These are phyloP conservation scores for Pelargonium cotyledonis DNA, from an alignment of 441 rosid genomes.

Conservation along the genomic window DNA sequence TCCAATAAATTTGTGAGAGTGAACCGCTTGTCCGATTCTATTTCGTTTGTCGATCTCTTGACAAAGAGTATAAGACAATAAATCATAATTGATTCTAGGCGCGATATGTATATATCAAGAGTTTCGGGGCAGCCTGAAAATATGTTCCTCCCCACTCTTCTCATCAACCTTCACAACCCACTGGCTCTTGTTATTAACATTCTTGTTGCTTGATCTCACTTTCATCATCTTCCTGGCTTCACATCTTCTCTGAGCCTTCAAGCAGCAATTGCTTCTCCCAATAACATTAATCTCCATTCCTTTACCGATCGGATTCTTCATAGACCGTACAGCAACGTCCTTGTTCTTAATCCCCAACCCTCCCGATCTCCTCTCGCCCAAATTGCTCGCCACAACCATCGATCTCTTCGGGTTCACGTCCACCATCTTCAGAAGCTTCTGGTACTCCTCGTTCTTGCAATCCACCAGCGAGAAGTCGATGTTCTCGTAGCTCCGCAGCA, in stretches of 20 bases:
- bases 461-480: slow-evolving; percentile 40
- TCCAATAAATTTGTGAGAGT: too few relatives aligned
- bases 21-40: too few relatives aligned
- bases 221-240: too few relatives aligned
- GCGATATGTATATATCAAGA: not conserved
- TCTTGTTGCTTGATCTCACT: too few relatives aligned
- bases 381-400: slow-evolving; percentile 40
- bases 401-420: slow-evolving; percentile 33
- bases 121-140: slow-evolving; percentile 28
- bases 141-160: slow-evolving; percentile 40
- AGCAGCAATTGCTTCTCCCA: slow-evolving; percentile 10
- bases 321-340: slow-evolving; percentile 31
- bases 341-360: slow-evolving; percentile 20
- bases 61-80: too few relatives aligned
- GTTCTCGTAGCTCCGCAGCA: slow-evolving; percentile 27
- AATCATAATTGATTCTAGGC: not conserved
- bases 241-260: too few relatives aligned
- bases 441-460: slow-evolving; percentile 31
- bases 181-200: slow-evolving; percentile 20
- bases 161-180: slow-evolving; percentile 36
- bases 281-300: slow-evolving; percentile 42
- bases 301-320: slow-evolving; percentile 36
- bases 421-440: slow-evolving; percentile 24
- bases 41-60: too few relatives aligned
- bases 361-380: slow-evolving; percentile 20